Percentiles rank a stretch among this genome's conserved stretches.
Conservation (phyloP, 805 yeast species). For the Torulaspora quercuum region DNA sequence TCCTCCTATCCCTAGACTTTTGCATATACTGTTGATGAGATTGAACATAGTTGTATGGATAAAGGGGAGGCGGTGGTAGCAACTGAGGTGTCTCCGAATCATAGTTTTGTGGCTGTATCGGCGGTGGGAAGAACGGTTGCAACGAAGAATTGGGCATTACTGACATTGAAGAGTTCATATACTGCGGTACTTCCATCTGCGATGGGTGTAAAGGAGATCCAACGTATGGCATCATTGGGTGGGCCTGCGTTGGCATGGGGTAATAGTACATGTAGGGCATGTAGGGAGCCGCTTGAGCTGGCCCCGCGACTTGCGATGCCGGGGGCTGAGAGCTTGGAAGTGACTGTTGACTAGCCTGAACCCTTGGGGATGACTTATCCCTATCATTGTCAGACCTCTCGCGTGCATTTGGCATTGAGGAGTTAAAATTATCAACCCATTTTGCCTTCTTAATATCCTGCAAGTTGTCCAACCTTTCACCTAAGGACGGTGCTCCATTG, state of each 20-base stretch:
- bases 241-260: constrained; percentile 22
- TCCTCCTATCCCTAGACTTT: constrained; percentile 22
- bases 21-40: constrained; percentile 13
- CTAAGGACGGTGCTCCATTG: constrained; percentile 30
- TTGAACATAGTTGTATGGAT: constrained; percentile 22
- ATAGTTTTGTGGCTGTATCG: constrained; percentile 12
- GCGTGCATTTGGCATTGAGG: constrained; percentile 21
- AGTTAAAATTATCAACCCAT: constrained; percentile 36
- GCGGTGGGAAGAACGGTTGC: constrained; percentile 30
- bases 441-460: constrained; percentile 31
- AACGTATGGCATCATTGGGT: constrained; percentile 23
- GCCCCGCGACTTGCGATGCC: constrained; percentile 12
- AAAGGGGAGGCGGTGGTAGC: constrained; percentile 29
- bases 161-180: constrained; percentile 20
- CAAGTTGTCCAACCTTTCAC: constrained; percentile 32
- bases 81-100: constrained; percentile 18
- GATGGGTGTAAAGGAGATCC: constrained; percentile 24
- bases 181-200: constrained; percentile 18
- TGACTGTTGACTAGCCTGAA: constrained; percentile 1
- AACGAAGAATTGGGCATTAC: constrained; percentile 29
- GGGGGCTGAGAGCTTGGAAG: constrained; percentile 7
- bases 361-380: constrained; percentile 2
- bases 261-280: constrained; percentile 30
- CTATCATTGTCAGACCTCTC: constrained; percentile 2
- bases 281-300: constrained; percentile 17